These are phyloP conservation scores for Sodiomyces alkalinus DNA, from an alignment of 2,329 filamentous ascomycete genomes.

Conservation along the genomic window DNA sequence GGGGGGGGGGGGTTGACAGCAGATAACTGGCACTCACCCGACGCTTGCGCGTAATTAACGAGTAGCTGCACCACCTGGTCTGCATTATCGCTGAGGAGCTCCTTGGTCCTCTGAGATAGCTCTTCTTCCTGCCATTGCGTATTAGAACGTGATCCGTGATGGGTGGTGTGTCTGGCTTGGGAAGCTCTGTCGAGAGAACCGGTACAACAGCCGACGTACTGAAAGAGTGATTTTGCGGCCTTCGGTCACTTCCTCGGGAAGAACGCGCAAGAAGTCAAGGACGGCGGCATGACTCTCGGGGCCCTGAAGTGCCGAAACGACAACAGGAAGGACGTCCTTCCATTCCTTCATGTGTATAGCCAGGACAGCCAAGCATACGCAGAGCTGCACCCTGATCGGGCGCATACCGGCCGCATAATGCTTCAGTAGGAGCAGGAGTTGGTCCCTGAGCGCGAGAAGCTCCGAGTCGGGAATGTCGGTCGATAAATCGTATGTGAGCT, in stretches of 20 bases:
- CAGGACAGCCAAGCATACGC: slow-evolving; percentile 84
- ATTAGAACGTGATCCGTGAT: slow-evolving; percentile 28
- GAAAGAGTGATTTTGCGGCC: slow-evolving; percentile 98
- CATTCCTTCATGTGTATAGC: slow-evolving; percentile 93
- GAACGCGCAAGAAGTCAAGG: slow-evolving; percentile 88
- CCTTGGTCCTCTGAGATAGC: slow-evolving; percentile 67
- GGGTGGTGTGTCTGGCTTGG: too few species aligned
- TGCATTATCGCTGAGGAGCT: slow-evolving; percentile 83
- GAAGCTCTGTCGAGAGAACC: too few species aligned
- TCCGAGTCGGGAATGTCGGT: slow-evolving; percentile 69
- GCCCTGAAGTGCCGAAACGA: slow-evolving; percentile 64
- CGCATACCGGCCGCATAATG: slow-evolving; percentile 71
- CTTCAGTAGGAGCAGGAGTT: slow-evolving; percentile 68
- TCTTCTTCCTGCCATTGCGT: slow-evolving; percentile 75
- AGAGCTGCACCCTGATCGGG: slow-evolving; percentile 77
- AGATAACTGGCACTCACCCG: slow-evolving; percentile 50
- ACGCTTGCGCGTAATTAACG: slow-evolving; percentile 82
- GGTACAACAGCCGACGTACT: slow-evolving; percentile 56
- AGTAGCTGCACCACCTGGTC: slow-evolving; percentile 75
- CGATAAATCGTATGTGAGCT: slow-evolving; percentile 91
- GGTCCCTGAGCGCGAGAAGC: slow-evolving; percentile 63
- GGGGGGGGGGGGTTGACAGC: neutral
- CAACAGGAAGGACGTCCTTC: slow-evolving; percentile 79
- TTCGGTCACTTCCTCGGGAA: slow-evolving; percentile 97
- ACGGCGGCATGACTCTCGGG: slow-evolving; percentile 72